These are phyloP conservation scores for Fusarium scirpi DNA, from an alignment of 2,329 filamentous ascomycete genomes.

Conservation along the genomic window DNA sequence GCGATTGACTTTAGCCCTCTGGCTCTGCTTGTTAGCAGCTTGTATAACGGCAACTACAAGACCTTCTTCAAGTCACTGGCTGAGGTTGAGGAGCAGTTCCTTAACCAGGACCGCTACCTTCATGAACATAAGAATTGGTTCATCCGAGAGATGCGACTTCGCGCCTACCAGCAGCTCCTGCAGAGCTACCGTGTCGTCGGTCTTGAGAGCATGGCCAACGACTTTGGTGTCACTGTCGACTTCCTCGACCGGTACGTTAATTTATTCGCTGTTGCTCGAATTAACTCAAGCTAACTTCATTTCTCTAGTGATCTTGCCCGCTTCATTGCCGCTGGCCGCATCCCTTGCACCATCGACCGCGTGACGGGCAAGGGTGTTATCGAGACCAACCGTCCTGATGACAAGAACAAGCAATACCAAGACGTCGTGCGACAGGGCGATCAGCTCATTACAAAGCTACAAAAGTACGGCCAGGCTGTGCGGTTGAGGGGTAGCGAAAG, in stretches of 20 bases:
- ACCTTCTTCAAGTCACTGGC: conserved; percentile 92
- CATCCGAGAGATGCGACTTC: conserved; percentile 96
- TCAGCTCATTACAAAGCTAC: conserved; percentile 96
- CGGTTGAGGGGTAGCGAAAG: conserved; percentile 94
- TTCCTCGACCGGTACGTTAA: conserved; percentile 87
- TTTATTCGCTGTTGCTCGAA: not conserved
- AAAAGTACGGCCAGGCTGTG: conserved; percentile 98
- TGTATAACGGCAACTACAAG: conserved; percentile 95
- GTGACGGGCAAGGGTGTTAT: conserved; percentile 97
- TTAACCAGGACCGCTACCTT: conserved; percentile 93
- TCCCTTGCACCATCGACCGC: conserved; percentile 96
- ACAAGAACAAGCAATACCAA: conserved; percentile 99
- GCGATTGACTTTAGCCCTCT: conserved; percentile 91
- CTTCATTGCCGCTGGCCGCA: conserved; percentile 94
- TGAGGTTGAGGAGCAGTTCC: conserved; percentile 91
- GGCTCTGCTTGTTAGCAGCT: conserved; percentile 85
- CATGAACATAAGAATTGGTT: conserved; percentile 98
- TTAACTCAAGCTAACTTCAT: conserved; percentile 6
- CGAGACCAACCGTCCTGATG: conserved; percentile 96
- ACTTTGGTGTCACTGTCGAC: conserved; percentile 96
- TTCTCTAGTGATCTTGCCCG: conserved; percentile 84
- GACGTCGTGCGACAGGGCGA: conserved; percentile 98
- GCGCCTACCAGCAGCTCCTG: conserved; percentile 95
- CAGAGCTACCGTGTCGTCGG: conserved; percentile 98
- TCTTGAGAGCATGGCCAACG: conserved; percentile 95